phyloP scores from a whole-genome alignment of 768 basidiomycete species.

The Lactarius vividus region DNA sequence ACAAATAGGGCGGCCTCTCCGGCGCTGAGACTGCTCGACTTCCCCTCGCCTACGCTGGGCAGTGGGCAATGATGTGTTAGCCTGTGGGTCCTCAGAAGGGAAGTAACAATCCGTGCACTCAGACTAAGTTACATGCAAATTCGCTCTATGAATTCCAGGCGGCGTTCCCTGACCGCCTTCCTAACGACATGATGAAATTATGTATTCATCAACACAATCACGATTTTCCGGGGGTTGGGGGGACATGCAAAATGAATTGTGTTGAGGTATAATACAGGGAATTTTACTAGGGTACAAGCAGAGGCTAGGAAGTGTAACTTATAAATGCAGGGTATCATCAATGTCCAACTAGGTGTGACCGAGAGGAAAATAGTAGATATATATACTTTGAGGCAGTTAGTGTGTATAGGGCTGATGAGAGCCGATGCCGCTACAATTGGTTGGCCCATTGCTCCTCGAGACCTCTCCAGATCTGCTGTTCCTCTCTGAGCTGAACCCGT shows the following conservation, averaged over 20 bases:
- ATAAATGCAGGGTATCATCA: not conserved
- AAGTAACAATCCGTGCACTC: too few relatives aligned
- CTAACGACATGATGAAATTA: not conserved
- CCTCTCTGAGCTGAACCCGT: conserved; percentile 11
- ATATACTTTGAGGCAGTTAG: not conserved
- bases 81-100: too few relatives aligned
- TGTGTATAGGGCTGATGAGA: not conserved
- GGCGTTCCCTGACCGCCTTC: too few relatives aligned
- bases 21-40: too few relatives aligned
- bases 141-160: too few relatives aligned
- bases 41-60: too few relatives aligned
- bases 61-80: too few relatives aligned
- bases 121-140: too few relatives aligned
- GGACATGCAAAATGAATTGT: not conserved
- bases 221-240: not conserved
- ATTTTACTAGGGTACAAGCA: not conserved
- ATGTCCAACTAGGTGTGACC: not conserved
- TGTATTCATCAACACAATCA: not conserved
- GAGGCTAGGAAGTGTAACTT: not conserved
- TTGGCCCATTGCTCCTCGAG: conserved; percentile 8
- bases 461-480: not conserved
- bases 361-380: not conserved
- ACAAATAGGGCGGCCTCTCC: too few relatives aligned
- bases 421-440: not conserved
- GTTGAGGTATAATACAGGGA: not conserved